Evolutionary conservation across 352 stramenopile genomes (phyloP).

Genomic region (Blastocystis sp.): DNA sequence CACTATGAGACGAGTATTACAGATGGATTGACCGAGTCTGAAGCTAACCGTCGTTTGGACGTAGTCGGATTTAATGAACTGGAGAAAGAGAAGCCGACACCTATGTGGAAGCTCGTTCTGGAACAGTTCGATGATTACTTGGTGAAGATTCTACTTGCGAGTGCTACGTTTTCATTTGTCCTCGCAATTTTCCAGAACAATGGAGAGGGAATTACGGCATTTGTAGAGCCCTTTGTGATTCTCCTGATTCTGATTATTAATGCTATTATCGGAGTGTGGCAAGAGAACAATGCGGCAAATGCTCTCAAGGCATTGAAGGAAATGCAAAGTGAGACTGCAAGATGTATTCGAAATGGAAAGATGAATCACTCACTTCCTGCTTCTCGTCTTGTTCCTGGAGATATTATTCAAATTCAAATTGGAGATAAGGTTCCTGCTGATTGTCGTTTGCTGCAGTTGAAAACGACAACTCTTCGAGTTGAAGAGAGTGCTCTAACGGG

Average conservation of each 20-base stretch:
- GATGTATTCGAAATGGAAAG: constrained; percentile 65
- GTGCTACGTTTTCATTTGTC: constrained; percentile 83
- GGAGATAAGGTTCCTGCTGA: constrained; percentile 94
- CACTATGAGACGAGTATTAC: not conserved
- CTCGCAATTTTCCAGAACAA: constrained; percentile 80
- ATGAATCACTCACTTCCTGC: constrained; percentile 71
- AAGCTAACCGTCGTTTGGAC: not conserved
- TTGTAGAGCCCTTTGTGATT: constrained; percentile 93
- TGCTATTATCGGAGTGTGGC: constrained; percentile 55
- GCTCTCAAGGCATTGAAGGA: constrained; percentile 41
- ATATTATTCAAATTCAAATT: constrained; percentile 83
- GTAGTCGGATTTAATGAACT: constrained; percentile 79
- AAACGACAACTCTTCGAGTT: constrained; percentile 83
- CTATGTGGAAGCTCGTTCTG: constrained; percentile 84
- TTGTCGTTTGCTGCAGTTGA: constrained; percentile 84
- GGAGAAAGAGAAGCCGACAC: constrained; percentile 78
- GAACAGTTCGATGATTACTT: constrained; percentile 92
- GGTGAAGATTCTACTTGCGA: constrained; percentile 84
- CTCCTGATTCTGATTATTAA: constrained; percentile 71
- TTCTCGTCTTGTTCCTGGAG: constrained; percentile 86
- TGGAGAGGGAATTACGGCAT: constrained; percentile 74
- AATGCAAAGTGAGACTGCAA: constrained; percentile 54
- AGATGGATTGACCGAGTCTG: not conserved
- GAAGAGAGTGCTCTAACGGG: constrained; percentile 92
- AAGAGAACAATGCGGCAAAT: constrained; percentile 53